Base-by-base conservation (phyloP, 345 rosid genomes). In the Salix purpurea region DNA sequence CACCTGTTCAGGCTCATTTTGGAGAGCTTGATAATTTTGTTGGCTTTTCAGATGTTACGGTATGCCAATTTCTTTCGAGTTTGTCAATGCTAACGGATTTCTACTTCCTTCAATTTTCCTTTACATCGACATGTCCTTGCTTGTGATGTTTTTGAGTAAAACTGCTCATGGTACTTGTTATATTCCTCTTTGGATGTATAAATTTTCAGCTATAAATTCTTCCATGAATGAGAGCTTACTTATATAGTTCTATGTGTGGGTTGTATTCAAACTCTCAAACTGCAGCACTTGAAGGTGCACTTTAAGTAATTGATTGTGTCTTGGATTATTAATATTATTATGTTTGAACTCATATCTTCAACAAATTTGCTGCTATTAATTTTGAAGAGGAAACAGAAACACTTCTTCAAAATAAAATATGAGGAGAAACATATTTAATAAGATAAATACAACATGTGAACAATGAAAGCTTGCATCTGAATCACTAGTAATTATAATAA, bases 1-100 rank as follows among this genome's bases (percentile, higher is more conserved):
- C 96, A 58, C 98, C 98, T 36, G 74, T 91, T 71, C 96, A 96
- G 72, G 94, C 96, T 69, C 99, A 93, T 83, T 93, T 93, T 62
- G 96, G 99, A 50, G 98, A 96, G 86, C 97, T 90, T 30, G 98
- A 96, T 79, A 90, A 73, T 66, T 84, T 84, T 75, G 92, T 91
- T 60, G 98, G 98, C 67, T 91, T 96, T 79, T 83, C 97, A 70
- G 97, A 96, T 88, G 89, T 91, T 72, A 88, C 86, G 83, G 98
- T 96, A 85, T 36, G 91, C 26, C 16, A 36, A n/a, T 8, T 7
- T 24, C 67, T 19, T 61, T 52, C 14, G 68, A 30, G 3, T 24
- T 23, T 1, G 36, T 52, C 16, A 58, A 26, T 5, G 10, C 52
- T 24, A 34, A 12, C 48, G 5, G 7, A 19, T 21, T 11, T 34